These are phyloP conservation scores for Globomyces sp. DNA, from an alignment of 371 early-diverging fungal species.

Conservation along the genomic window DNA sequence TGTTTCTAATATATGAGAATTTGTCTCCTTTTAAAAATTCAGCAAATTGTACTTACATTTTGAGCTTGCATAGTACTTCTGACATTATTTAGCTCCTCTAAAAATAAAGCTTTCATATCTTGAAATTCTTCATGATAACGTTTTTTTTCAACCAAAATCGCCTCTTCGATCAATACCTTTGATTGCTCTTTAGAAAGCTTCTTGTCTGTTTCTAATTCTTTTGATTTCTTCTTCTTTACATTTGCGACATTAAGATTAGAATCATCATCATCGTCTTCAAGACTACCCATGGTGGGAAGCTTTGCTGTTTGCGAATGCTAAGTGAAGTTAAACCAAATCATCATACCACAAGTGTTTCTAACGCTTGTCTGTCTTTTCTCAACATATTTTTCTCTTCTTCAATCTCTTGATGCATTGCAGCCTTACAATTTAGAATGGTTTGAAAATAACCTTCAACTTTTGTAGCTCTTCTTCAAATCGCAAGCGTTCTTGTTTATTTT, in stretches of 20 bases:
- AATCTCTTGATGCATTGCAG: constrained; percentile 35
- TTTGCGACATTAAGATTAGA: constrained; percentile 3
- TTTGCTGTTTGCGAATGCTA: constrained; percentile 9
- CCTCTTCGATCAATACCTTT: not conserved
- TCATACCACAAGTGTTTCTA: constrained; percentile 24
- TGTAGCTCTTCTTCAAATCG: constrained; percentile 39
- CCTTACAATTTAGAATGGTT: not conserved
- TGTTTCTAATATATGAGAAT: too few relatives aligned
- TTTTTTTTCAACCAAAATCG: not conserved
- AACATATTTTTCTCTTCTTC: constrained; percentile 36
- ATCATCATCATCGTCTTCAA: constrained; percentile 38
- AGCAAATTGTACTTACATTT: too few relatives aligned
- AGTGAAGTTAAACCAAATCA: not conserved
- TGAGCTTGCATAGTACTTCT: too few relatives aligned
- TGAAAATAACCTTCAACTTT: constrained; percentile 24
- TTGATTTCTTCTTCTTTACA: constrained; percentile 15
- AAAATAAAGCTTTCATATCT: too few relatives aligned
- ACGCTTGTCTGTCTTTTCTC: constrained; percentile 32
- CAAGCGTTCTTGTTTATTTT: constrained; percentile 33
- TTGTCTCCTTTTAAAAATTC: too few relatives aligned
- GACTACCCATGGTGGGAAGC: constrained; percentile 25
- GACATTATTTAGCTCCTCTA: too few relatives aligned
- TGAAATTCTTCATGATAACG: too few relatives aligned
- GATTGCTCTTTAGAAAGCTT: not conserved
- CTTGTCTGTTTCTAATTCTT: not conserved